Base-by-base conservation (phyloP, 2,329 filamentous ascomycete genomes). In the Sarocladium brachiariae region DNA sequence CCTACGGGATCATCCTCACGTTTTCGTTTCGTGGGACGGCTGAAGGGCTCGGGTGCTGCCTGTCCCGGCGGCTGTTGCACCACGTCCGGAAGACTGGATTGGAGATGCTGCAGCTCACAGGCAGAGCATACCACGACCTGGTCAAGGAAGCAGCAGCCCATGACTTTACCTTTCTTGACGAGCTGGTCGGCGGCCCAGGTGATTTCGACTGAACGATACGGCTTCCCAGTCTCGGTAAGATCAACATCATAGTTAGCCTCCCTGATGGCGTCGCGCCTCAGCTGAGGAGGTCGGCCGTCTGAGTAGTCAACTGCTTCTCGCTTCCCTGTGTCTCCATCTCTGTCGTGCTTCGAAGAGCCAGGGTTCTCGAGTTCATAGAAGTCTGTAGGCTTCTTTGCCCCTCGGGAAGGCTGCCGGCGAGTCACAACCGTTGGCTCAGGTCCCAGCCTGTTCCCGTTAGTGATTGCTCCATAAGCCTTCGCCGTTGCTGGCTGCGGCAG, bases 351-450 rank as follows among this genome's bases (percentile, higher is more conserved):
- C 10, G 19, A 25, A 4, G n/a, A 27, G 11, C 18, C 43, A 19
- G 27, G 43, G n/a, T 47, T 47, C 25, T 47, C 43, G 43, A 47
- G 9, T 19, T 7, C 27, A 25, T 47, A 33, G n/a, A 47, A 47
- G 16, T 47, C 14, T 21, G 43, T 47, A 4, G 43, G 7, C 14
- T 33, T 31, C 43, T 47, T 47, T n/a, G 43, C 43, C 25, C 9
- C 19, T 18, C 43, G 43, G 9, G 43, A 47, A 13, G 43, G 43
- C 21, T 47, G 43, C 6, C 16, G n/a, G 25, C 43, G 43, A 19
- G 25, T 33, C 10, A 25, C 10, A 13, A 18, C 3, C n/a, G 24
- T 19, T 21, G 43, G 10, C 4, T 19, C 25, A 23, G 3, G 19
- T 16, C 25, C 21, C 14, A 25, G 6, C 19, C 21, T 19, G 21